Evolutionary conservation across 306 rosid species (phyloP), one percentile per base, ranked within the genome.

Genomic region (Vicia villosa): DNA sequence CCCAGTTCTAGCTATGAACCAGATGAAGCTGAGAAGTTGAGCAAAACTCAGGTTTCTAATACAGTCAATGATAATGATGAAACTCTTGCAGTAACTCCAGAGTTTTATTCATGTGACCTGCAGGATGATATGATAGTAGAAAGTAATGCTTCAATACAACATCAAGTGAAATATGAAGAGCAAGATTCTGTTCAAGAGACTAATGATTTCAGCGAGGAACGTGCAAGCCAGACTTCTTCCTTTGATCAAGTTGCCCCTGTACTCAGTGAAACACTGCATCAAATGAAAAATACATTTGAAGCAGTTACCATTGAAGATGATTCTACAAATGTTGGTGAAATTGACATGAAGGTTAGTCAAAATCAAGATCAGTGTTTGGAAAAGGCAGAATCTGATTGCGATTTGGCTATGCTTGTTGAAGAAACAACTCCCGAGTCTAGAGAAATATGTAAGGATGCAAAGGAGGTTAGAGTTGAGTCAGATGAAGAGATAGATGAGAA

Each of bases 11-110:
- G 45, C 24, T 46, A 61, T 61, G 77, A 82, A 74, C 83, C 49
- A 19, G 81, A 72, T 80, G 86, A 70, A 79, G 69, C 46, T 69
- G 88, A 74, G 63, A 75, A 68, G 68, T 68, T 77, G 63, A 70
- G 56, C 54, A 56, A 64, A 60, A 16, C 63, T 45, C 75, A 30
- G 76, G 84, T 55, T 57, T 55, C 83, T 43, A 50, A 63, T 50
- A 43, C 75, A 46, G 46, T 21, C 26, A 17, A 77, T 42, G 86
- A 79, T 70, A 77, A 74, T 41, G 51, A 66, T 26, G 74, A 73
- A 75, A 61, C 49, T 67, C 69, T 71, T 13, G 80, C 80, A 64
- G 82, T 59, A 68, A 71, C 55, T 60, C 40, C 38, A 1, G 69
- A 72, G 64, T 77, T 71, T 43, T 72, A 20, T 78, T 63, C 74